Percentiles rank a stretch among this genome's conserved stretches.
These are phyloP conservation scores for Aspergillus aculeatinus DNA, from an alignment of 2,329 filamentous ascomycete species.

Conservation along the genomic window DNA sequence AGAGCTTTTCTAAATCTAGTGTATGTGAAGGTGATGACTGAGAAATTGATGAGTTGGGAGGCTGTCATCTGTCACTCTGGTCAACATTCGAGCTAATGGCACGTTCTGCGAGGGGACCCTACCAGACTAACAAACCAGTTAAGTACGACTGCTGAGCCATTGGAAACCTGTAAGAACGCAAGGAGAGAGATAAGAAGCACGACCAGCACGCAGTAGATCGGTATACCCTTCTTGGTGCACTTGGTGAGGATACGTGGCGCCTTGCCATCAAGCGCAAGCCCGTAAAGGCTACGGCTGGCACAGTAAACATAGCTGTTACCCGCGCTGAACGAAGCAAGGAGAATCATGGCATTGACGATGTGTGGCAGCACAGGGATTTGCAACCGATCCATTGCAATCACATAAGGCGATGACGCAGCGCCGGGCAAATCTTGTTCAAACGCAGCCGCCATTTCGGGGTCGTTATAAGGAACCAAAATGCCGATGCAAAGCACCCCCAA, in stretches of 20 bases:
- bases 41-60: conserved; percentile 72
- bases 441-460: conserved; percentile 60
- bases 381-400: conserved; percentile 65
- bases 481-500: conserved; percentile 71
- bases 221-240: conserved; percentile 66
- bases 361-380: conserved; percentile 64
- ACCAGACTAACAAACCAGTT: conserved; percentile 69
- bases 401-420: conserved; percentile 70
- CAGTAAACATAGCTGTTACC: conserved; percentile 70
- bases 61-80: conserved; percentile 57
- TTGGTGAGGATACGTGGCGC: conserved; percentile 65
- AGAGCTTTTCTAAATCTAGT: conserved; percentile 70
- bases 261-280: conserved; percentile 67
- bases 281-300: conserved; percentile 67
- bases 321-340: conserved; percentile 67
- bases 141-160: conserved; percentile 65
- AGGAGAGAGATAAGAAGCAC: conserved; percentile 69
- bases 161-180: conserved; percentile 70
- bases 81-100: not conserved
- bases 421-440: conserved; percentile 61
- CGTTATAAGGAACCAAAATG: conserved; percentile 69
- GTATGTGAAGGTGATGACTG: conserved; percentile 68
- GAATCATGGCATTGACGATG: conserved; percentile 70
- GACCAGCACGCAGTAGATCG: conserved; percentile 68
- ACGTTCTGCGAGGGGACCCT: conserved; percentile 14